Evolutionary conservation across 495 filamentous ascomycete species (phyloP).

Genomic region (Tricharina praecox): DNA sequence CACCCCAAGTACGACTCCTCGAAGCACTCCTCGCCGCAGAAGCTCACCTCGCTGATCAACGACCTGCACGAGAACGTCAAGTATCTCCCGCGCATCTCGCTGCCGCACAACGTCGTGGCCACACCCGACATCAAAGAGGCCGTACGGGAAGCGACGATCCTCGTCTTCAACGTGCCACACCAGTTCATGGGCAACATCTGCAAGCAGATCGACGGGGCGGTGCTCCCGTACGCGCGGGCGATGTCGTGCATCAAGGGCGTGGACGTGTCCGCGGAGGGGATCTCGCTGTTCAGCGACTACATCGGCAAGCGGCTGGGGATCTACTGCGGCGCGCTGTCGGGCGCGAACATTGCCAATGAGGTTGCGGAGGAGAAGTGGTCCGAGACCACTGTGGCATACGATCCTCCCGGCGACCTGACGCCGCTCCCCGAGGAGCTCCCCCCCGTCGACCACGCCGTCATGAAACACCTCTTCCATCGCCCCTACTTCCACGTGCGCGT

Average conservation of each 20-base stretch:
- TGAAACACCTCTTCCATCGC: conserved; percentile 79
- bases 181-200: conserved; percentile 89
- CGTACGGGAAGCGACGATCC: conserved; percentile 64
- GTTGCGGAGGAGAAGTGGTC: conserved; percentile 90
- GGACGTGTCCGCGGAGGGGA: conserved; percentile 63
- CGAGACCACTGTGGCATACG: conserved; percentile 92
- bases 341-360: conserved; percentile 92
- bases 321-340: conserved; percentile 90
- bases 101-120: conserved; percentile 77
- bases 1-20: conserved; percentile 30
- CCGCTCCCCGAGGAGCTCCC: conserved; percentile 66
- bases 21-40: conserved; percentile 46
- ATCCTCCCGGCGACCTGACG: conserved; percentile 53
- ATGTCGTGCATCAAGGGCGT: conserved; percentile 98
- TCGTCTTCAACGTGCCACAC: conserved; percentile 95
- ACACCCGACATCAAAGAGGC: conserved; percentile 73
- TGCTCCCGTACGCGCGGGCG: conserved; percentile 78
- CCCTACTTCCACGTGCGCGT: conserved; percentile 95
- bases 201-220: conserved; percentile 67
- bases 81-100: conserved; percentile 69
- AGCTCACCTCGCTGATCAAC: conserved; percentile 85
- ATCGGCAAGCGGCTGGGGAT: conserved; percentile 81
- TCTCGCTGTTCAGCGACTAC: conserved; percentile 82
- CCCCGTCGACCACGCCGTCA: conserved; percentile 57
- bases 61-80: conserved; percentile 88